A percentile compares a stretch with the other conserved stretches of the same genome.
These are phyloP conservation scores for Cynara cardunculus DNA, from an alignment of 129 eudicot species.

Conservation along the genomic window DNA sequence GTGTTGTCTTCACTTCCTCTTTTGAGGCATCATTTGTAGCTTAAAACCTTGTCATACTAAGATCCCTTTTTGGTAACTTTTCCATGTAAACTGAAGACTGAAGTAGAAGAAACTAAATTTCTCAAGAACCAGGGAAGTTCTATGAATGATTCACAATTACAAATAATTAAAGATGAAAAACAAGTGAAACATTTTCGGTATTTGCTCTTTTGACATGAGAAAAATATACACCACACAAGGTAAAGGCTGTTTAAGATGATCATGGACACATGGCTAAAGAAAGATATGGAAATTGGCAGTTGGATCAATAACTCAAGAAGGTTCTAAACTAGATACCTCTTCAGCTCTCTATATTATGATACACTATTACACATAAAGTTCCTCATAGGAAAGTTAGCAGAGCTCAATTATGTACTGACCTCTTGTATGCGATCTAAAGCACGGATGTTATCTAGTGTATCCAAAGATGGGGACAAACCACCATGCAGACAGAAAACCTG, in stretches of 20 bases:
- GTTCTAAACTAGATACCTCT: neutral
- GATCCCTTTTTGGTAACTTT: neutral
- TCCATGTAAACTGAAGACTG: neutral
- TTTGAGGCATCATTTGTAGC: neutral
- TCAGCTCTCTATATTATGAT: neutral
- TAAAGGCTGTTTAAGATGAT: neutral
- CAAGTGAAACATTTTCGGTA: neutral
- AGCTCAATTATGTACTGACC: constrained; percentile 35
- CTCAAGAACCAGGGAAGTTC: neutral
- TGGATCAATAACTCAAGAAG: neutral
- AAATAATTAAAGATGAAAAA: neutral
- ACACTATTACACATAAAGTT: neutral
- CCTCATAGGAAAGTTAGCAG: neutral
- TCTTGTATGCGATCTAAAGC: constrained; percentile 91
- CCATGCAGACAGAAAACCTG: constrained; percentile 93
- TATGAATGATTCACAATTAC: neutral
- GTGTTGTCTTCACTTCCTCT: neutral
- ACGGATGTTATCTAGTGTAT: constrained; percentile 82
- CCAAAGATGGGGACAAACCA: constrained; percentile 89
- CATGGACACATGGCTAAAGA: neutral
- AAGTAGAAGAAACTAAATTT: neutral
- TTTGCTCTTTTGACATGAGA: neutral
- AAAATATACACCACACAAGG: neutral
- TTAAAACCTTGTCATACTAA: neutral
- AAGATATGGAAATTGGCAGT: neutral